phyloP scores from a whole-genome alignment of 1,284 basidiomycete genomes.

The Cutaneotrichosporon dermatis region DNA sequence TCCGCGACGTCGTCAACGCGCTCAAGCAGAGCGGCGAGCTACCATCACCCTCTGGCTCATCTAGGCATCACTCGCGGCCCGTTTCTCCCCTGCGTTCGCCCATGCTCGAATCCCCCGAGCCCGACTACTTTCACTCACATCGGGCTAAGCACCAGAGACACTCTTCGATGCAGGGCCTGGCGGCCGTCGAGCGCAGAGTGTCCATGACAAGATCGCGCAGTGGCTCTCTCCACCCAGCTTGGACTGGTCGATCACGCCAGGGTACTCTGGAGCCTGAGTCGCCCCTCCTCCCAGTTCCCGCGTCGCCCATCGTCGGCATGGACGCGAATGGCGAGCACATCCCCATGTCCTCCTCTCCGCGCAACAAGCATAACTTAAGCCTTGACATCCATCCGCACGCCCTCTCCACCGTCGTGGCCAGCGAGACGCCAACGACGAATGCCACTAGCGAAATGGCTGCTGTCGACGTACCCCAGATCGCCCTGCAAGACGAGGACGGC shows the following conservation, averaged over 20 bases:
- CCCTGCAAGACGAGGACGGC: not conserved
- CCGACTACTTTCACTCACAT: constrained; percentile 8
- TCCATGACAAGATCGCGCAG: constrained; percentile 2
- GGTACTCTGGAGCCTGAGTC: not conserved
- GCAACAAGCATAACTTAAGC: not conserved
- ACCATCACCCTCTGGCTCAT: constrained; percentile 10
- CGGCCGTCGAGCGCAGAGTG: constrained; percentile 5
- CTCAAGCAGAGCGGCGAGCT: constrained; percentile 55
- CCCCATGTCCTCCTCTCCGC: not conserved
- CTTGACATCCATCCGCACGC: not conserved
- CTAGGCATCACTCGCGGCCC: not conserved
- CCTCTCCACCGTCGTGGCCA: not conserved
- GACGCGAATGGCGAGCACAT: not conserved
- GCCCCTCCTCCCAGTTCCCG: not conserved
- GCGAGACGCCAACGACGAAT: not conserved
- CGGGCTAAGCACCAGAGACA: constrained; percentile 11
- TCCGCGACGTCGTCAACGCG: constrained; percentile 60
- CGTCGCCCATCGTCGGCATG: not conserved
- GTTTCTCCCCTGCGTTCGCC: constrained; percentile 1
- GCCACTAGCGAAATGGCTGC: not conserved
- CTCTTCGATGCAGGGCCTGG: constrained; percentile 1
- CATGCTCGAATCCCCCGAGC: not conserved
- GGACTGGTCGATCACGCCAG: not conserved
- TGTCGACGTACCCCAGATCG: not conserved
- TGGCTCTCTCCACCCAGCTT: constrained; percentile 4